These are phyloP conservation scores for Penicillium sumatraense DNA, from an alignment of 2,329 filamentous ascomycete species.

Conservation along the genomic window DNA sequence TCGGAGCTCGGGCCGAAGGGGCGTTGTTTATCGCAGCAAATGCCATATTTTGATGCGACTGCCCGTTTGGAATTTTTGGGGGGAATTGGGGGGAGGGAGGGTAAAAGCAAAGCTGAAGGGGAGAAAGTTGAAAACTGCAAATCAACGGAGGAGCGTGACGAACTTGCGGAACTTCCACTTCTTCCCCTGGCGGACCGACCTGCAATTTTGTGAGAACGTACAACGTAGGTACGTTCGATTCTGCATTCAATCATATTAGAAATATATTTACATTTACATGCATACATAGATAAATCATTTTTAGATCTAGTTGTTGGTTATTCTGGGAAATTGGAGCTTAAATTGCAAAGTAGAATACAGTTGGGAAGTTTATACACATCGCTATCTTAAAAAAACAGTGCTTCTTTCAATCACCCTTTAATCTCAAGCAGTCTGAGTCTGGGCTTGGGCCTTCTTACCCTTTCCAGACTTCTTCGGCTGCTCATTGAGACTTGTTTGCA, in stretches of 20 bases:
- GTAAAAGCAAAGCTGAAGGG: conserved; percentile 16
- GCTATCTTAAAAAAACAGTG: conserved; percentile 24
- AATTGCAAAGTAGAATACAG: conserved; percentile 32
- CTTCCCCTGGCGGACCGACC: conserved; percentile 25
- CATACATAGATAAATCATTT: neutral
- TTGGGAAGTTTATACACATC: conserved; percentile 30
- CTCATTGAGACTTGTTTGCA: conserved; percentile 28
- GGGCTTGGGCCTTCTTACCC: no score
- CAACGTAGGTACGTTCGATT: neutral
- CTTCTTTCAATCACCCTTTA: neutral
- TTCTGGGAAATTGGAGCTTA: conserved; percentile 11
- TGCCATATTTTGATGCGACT: conserved; percentile 37
- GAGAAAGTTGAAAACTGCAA: conserved; percentile 18
- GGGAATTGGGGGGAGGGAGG: no score
- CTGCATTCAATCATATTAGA: neutral
- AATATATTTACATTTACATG: no score
- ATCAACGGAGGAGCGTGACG: conserved; percentile 16
- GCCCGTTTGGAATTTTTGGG: conserved; percentile 14
- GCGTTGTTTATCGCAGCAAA: conserved; percentile 42
- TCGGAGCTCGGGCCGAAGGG: conserved; percentile 19
- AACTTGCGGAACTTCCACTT: conserved; percentile 17
- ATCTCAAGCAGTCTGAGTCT: neutral
- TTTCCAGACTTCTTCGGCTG: conserved; percentile 1
- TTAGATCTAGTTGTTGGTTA: no score
- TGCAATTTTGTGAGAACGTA: no score